Evolutionary conservation across 2,329 filamentous ascomycete genomes (phyloP).

Genomic region (Cladosporium sphaerospermum): DNA sequence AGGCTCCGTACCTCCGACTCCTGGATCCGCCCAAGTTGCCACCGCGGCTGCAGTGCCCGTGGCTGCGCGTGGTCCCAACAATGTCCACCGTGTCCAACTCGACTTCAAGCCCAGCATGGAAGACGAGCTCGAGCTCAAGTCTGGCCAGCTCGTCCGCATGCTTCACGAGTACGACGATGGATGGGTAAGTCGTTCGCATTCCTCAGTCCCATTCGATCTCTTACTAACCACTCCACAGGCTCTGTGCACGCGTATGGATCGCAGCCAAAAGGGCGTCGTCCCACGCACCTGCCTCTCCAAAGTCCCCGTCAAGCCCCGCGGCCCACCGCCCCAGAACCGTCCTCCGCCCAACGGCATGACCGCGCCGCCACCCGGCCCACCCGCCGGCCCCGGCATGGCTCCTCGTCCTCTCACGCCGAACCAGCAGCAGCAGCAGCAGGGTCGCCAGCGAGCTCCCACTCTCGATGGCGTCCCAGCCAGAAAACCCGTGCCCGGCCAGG

Average conservation of each 20-base stretch:
- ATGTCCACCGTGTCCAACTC: constrained; percentile 87
- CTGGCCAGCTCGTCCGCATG: constrained; percentile 79
- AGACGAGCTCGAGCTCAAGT: constrained; percentile 76
- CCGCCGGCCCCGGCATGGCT: constrained; percentile 18
- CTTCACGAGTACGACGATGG: constrained; percentile 97
- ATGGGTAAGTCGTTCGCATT: constrained; percentile 62
- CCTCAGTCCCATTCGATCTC: neutral
- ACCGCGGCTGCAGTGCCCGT: constrained; percentile 34
- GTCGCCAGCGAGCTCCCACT: constrained; percentile 22
- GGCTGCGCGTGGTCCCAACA: constrained; percentile 42
- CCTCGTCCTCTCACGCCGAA: constrained; percentile 23
- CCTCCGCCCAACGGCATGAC: constrained; percentile 26
- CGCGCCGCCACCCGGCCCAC: constrained; percentile 25
- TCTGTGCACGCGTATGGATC: constrained; percentile 84
- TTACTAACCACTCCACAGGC: constrained; percentile 49
- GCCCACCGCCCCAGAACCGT: constrained; percentile 43
- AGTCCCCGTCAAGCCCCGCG: constrained; percentile 80
- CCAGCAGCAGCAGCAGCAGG: constrained; percentile 12
- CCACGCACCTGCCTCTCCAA: constrained; percentile 91
- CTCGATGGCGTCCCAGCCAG: constrained; percentile 30
- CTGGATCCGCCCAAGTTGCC: constrained; percentile 24
- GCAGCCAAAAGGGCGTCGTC: constrained; percentile 85
- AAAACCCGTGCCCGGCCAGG: constrained; percentile 44
- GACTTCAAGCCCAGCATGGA: constrained; percentile 91
- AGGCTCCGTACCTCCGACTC: constrained; percentile 18